Percentiles rank a stretch among this genome's conserved stretches.
These are phyloP conservation scores for Syzygium aromaticum DNA, from an alignment of 345 rosid genomes.

Conservation along the genomic window DNA sequence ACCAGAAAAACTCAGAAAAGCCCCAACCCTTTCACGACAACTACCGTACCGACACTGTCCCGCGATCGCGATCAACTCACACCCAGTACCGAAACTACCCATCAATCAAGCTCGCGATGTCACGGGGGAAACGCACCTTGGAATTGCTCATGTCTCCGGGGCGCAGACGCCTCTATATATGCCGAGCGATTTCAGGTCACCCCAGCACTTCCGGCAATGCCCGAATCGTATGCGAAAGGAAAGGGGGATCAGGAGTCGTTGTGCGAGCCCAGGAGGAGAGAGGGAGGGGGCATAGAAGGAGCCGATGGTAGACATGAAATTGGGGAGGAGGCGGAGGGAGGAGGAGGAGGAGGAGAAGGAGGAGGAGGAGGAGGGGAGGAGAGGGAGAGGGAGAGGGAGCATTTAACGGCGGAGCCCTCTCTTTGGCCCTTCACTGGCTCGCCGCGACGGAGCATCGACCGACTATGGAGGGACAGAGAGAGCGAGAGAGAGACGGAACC, in stretches of 20 bases:
- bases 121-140: constrained; percentile 33
- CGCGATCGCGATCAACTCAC: neutral
- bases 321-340: neutral
- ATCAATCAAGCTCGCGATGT: neutral
- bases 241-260: constrained; percentile 28
- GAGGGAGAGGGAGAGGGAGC: constrained; percentile 27
- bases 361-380: constrained; percentile 30
- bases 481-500: neutral
- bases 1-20: neutral
- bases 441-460: constrained; percentile 38
- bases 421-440: constrained; percentile 23
- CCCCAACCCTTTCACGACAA: neutral
- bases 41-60: neutral
- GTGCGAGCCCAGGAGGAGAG: constrained; percentile 40
- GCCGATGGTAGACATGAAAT: constrained; percentile 82
- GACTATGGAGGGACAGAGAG: neutral
- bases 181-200: neutral
- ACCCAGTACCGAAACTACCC: neutral
- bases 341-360: neutral
- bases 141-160: constrained; percentile 50
- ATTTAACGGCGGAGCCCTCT: constrained; percentile 35
- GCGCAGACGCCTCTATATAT: neutral
- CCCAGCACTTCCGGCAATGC: neutral
- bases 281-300: constrained; percentile 11
- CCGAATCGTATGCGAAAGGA: constrained; percentile 7